These are phyloP conservation scores for Agroathelia rolfsii DNA, from an alignment of 1,284 basidiomycete species.

Conservation along the genomic window DNA sequence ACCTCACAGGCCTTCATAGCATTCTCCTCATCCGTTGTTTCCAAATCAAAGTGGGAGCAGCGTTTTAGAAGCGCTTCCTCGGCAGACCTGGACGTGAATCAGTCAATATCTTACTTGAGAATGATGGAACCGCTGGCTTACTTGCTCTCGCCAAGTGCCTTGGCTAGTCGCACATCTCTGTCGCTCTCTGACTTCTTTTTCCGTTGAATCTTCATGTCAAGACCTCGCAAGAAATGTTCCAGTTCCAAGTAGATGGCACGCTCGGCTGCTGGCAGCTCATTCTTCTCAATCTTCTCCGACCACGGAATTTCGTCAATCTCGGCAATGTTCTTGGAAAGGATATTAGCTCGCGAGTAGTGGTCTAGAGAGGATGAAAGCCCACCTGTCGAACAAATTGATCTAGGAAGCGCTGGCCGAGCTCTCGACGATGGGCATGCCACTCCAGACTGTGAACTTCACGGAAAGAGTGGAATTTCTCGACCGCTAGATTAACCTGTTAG, in stretches of 20 bases:
- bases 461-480: constrained; percentile 94
- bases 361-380: constrained; percentile 14
- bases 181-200: constrained; percentile 85
- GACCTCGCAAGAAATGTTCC: constrained; percentile 85
- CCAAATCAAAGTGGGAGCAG: constrained; percentile 88
- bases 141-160: constrained; percentile 84
- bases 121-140: constrained; percentile 27
- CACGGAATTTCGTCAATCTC: constrained; percentile 95
- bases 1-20: constrained; percentile 88
- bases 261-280: constrained; percentile 84
- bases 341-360: constrained; percentile 1
- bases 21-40: constrained; percentile 50
- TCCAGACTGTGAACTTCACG: constrained; percentile 85
- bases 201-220: constrained; percentile 82
- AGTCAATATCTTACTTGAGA: constrained; percentile 7
- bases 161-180: constrained; percentile 78
- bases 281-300: constrained; percentile 54
- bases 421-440: constrained; percentile 85
- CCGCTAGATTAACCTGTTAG: constrained; percentile 37
- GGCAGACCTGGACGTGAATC: constrained; percentile 45
- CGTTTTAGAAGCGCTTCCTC: constrained; percentile 89
- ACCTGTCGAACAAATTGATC: constrained; percentile 81
- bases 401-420: constrained; percentile 78
- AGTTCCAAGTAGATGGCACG: constrained; percentile 92
- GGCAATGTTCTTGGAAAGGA: constrained; percentile 67